These are phyloP conservation scores for Microcos paniculata DNA, from an alignment of 345 rosid genomes.

Conservation along the genomic window DNA sequence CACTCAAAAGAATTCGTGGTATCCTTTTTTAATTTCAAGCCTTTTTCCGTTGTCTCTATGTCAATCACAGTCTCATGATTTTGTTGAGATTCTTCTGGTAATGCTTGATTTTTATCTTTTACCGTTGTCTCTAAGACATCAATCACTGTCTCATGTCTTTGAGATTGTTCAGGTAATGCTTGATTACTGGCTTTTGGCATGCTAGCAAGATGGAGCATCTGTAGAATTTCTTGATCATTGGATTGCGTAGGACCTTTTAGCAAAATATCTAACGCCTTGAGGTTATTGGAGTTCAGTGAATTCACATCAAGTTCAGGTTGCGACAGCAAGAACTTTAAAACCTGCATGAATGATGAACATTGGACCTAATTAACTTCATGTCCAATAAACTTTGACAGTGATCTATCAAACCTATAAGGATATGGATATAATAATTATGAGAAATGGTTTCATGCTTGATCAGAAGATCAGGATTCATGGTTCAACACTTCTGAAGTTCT, in stretches of 20 bases:
- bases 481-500: too few species aligned
- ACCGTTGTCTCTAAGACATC: too few species aligned
- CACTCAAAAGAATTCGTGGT: neutral
- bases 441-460: neutral
- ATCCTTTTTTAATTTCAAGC: neutral
- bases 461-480: too few species aligned
- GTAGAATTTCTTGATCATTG: neutral
- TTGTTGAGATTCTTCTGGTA: too few species aligned
- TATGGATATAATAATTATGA: neutral
- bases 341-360: neutral
- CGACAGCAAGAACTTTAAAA: neutral
- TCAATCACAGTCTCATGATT: neutral
- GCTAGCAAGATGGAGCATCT: conserved; percentile 11
- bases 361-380: neutral
- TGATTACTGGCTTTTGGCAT: neutral
- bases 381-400: neutral
- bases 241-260: conserved; percentile 15
- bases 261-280: neutral
- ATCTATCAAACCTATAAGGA: neutral
- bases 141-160: too few species aligned
- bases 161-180: neutral
- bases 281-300: conserved; percentile 7
- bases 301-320: conserved; percentile 15
- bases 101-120: too few species aligned
- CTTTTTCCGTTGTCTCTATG: neutral